Base-by-base conservation (phyloP, 208 protist species). In the Leishmania major region DNA sequence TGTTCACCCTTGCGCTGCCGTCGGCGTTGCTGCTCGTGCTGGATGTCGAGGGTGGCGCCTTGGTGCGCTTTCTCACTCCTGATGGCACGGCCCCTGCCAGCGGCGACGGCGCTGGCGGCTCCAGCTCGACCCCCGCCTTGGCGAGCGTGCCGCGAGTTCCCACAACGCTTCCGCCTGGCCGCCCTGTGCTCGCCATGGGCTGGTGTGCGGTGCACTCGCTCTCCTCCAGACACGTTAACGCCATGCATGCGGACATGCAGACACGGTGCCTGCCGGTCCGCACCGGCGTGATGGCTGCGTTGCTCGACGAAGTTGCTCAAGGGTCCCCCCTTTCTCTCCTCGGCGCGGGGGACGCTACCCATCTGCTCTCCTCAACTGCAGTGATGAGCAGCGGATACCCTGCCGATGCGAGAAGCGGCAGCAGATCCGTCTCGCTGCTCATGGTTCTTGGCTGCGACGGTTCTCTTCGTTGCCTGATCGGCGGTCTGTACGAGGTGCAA, bases 11-110 rank as follows among this genome's bases (percentile, higher is more conserved):
- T 60, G 85, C 89, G 17, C 82, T 96, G 40, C 82, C 89, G 13
- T 79, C 69, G 2, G 91, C 91, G 22, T 70, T 89, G 17, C 53
- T 95, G 11, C 81, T 92, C 49, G 66, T 96, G 7, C 75, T 96
- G 10, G 94, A 97, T 66, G 92, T 97, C 3, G 92, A 97, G 79
- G 85, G 87, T 43, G 91, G 90, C 22, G 86, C 89, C 37, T 75
- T 97, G 37, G 86, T 91, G 43, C 88, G 94, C 8, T 87, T 88
- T 7, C 87, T 97, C 76, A 75, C 87, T 13, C 88, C 92, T 7
- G 25, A 47, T 5, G 64, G 3, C 25, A 81, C 59, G 13, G 35
- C 72, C 69, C 5, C 55, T 77, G 51, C 3, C n/a, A 62, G 35
- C 40, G 15, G 53, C 67, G 3, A 77, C 75, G 13, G 3, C n/a